phyloP scores from a whole-genome alignment of 2,329 filamentous ascomycete species.

The Aureobasidium sp. region DNA sequence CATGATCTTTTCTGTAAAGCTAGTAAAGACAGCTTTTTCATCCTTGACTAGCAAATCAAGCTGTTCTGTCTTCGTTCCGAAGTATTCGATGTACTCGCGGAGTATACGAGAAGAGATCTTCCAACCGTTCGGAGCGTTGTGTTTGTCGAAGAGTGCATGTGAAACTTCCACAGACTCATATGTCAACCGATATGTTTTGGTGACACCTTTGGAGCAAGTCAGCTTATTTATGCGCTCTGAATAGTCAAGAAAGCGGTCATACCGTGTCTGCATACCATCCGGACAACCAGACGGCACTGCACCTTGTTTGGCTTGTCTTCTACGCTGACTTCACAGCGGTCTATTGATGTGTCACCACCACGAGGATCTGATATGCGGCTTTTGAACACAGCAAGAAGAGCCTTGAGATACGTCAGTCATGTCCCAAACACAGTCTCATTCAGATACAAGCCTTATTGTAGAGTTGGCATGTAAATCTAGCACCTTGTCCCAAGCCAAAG shows the following conservation, averaged over 20 bases:
- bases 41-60: conserved; percentile 69
- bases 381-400: conserved; percentile 65
- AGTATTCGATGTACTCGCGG: conserved; percentile 70
- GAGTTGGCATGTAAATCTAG: conserved; percentile 62
- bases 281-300: conserved; percentile 65
- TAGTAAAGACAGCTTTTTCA: conserved; percentile 63
- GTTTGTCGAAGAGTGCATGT: conserved; percentile 64
- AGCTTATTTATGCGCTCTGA: not conserved
- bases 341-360: conserved; percentile 61
- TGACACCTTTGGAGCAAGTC: conserved; percentile 45
- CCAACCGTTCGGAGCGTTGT: conserved; percentile 61
- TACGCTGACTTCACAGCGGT: conserved; percentile 64
- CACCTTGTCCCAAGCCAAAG: conserved; percentile 34
- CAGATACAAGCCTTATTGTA: conserved; percentile 52
- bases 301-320: conserved; percentile 59
- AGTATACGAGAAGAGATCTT: conserved; percentile 60
- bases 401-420: conserved; percentile 12
- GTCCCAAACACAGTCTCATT: too few species aligned
- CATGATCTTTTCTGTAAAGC: conserved; percentile 70
- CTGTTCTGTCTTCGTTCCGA: conserved; percentile 71
- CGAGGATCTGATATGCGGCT: conserved; percentile 54
- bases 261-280: conserved; percentile 67
- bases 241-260: conserved; percentile 12
- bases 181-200: conserved; percentile 66
- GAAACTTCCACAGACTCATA: conserved; percentile 68